Evolutionary conservation across 73 alveolate species (phyloP), one percentile per base, ranked within the genome.

Genomic region (Vitrella brassicaformis): DNA sequence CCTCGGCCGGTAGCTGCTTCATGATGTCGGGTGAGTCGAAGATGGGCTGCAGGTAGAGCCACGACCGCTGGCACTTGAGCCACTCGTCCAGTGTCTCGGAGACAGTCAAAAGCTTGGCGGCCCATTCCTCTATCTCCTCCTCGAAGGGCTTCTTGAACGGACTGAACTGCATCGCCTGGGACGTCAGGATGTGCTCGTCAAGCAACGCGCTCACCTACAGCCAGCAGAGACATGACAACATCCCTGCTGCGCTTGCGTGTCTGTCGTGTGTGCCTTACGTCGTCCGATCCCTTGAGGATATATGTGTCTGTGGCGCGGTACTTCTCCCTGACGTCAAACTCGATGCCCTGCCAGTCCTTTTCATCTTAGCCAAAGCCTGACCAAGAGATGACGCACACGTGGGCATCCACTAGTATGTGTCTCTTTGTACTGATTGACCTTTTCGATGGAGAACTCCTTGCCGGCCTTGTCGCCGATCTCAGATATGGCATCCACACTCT

Each of bases 31-130:
- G 92, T 45, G 98, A 88, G 74, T 94, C 99, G 81, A 96, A 96
- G 71, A 96, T 96, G 31, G 99, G 99, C 78, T 96, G 91, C 31
- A 96, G 84, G 86, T 96, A 96, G 96, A 96, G 94, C 99, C 99
- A 96, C 82, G 95, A 81, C 74, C 28, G 91, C 82, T 96, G 93
- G 84, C 97, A 93, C 86, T 96, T 94, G 71, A 92, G 88, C 99
- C 99, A 96, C 86, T 96, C 98, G 84, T 96, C 99, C 68, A 94
- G 87, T 18, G 94, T 93, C 67, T 94, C 98, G 67, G 96, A 92
- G 46, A 94, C 97, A 67, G 88, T 86, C 74, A 78, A 0, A 25
- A 18, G 27, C 66, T 28, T 67, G 71, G 10, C 29, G 28, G 39
- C 75, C 71, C 66, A 68, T 72, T 94, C 97, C 47, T 85, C 87